phyloP scores from a whole-genome alignment of 352 stramenopile species.

The Phytopythium cucurbitacearum region DNA sequence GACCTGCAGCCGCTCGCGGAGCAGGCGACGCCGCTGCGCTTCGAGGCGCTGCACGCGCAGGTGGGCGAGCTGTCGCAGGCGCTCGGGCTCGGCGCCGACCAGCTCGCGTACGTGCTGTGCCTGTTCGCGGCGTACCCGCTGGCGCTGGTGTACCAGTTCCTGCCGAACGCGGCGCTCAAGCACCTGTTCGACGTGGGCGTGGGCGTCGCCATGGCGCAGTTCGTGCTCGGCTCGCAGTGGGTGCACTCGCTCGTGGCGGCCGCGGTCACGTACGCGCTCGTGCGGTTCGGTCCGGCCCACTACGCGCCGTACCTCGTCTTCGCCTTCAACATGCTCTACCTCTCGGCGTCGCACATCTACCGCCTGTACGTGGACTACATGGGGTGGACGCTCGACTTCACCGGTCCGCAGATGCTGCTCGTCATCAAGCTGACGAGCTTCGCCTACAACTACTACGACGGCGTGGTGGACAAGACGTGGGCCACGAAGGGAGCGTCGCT shows the following conservation, averaged over 20 bases:
- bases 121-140: slow-evolving; percentile 94
- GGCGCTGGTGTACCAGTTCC: slow-evolving; percentile 83
- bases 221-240: slow-evolving; percentile 91
- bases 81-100: slow-evolving; percentile 46
- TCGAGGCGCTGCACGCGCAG: slow-evolving; percentile 38
- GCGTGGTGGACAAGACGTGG: slow-evolving; percentile 58
- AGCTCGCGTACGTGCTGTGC: slow-evolving; percentile 85
- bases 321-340: slow-evolving; percentile 94
- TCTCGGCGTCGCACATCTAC: slow-evolving; percentile 92
- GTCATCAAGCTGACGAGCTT: slow-evolving; percentile 98
- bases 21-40: slow-evolving; percentile 50
- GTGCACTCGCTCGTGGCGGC: slow-evolving; percentile 93
- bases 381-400: slow-evolving; percentile 87
- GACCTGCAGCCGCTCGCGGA: slow-evolving; percentile 41
- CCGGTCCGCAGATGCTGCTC: slow-evolving; percentile 89
- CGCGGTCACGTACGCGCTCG: slow-evolving; percentile 88
- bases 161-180: slow-evolving; percentile 84
- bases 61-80: slow-evolving; percentile 33
- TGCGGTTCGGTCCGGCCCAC: slow-evolving; percentile 50
- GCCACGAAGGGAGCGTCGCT: slow-evolving; percentile 19
- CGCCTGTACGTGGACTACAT: slow-evolving; percentile 96
- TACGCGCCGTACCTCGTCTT: slow-evolving; percentile 86
- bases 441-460: slow-evolving; percentile 97
- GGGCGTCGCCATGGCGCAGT: slow-evolving; percentile 92
- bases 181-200: slow-evolving; percentile 92